phyloP scores from a whole-genome alignment of 768 basidiomycete genomes.

The Fomitopsis pulvina region DNA sequence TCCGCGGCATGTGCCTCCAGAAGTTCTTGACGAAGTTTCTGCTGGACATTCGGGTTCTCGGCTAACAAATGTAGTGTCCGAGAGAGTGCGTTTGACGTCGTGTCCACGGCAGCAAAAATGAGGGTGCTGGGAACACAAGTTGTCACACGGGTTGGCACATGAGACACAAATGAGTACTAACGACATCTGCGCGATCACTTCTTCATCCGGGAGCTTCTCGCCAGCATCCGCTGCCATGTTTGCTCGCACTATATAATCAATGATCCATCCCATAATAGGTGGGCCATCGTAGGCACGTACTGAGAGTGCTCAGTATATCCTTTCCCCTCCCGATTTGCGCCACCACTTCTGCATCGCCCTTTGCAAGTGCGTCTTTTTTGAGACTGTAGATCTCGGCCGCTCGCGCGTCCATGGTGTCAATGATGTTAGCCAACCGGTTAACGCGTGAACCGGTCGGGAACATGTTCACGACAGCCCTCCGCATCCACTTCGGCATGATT shows the following conservation, averaged over 20 bases:
- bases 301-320: conserved; percentile 45
- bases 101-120: conserved; percentile 15
- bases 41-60: conserved; percentile 9
- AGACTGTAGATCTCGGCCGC: conserved; percentile 33
- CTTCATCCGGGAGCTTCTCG: conserved; percentile 7
- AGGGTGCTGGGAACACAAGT: conserved; percentile 1
- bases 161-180: neutral
- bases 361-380: conserved; percentile 27
- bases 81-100: conserved; percentile 15
- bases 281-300: conserved; percentile 24
- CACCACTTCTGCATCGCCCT: conserved; percentile 20
- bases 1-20: conserved; percentile 7
- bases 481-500: conserved; percentile 34
- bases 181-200: conserved; percentile 12
- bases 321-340: conserved; percentile 27
- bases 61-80: conserved; percentile 15
- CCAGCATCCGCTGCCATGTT: conserved; percentile 7
- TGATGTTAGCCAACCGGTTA: conserved; percentile 37
- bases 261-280: neutral
- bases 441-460: conserved; percentile 34
- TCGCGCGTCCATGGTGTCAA: conserved; percentile 41
- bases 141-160: neutral
- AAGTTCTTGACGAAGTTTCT: conserved; percentile 11
- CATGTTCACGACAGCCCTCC: conserved; percentile 37
- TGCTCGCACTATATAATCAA: conserved; percentile 4